Evolutionary conservation across 2,329 filamentous ascomycete species (phyloP).

Genomic region (Scytalidium lignicola): DNA sequence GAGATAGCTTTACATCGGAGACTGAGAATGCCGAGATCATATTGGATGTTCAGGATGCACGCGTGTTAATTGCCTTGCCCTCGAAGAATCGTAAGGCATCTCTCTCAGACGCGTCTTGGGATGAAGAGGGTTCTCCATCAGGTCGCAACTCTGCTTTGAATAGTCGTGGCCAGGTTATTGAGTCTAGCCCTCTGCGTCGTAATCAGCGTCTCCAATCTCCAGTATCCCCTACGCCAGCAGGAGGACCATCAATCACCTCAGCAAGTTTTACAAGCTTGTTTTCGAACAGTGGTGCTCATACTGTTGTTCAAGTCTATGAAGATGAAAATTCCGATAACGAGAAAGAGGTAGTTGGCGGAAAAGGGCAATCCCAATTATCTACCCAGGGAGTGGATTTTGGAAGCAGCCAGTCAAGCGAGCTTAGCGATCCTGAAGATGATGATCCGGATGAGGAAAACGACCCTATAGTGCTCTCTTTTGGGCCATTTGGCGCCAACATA

Average conservation of each 20-base stretch:
- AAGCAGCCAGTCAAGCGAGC: constrained; percentile 42
- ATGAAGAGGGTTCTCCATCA: constrained; percentile 47
- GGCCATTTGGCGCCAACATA: constrained; percentile 81
- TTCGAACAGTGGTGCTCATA: constrained; percentile 39
- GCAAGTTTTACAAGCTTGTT: constrained; percentile 21
- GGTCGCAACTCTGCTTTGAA: constrained; percentile 37
- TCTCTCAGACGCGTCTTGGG: constrained; percentile 64
- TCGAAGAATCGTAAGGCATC: constrained; percentile 44
- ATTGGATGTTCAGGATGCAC: constrained; percentile 88
- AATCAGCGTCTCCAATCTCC: constrained; percentile 63
- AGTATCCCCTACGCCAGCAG: constrained; percentile 60
- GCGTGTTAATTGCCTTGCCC: constrained; percentile 88
- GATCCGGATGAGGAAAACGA: constrained; percentile 93
- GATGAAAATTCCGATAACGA: constrained; percentile 57
- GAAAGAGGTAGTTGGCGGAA: constrained; percentile 21
- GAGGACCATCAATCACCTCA: constrained; percentile 11
- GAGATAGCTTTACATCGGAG: constrained; percentile 84
- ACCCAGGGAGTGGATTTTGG: constrained; percentile 14
- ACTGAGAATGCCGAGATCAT: constrained; percentile 87
- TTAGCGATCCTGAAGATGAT: constrained; percentile 52
- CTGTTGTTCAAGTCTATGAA: constrained; percentile 66
- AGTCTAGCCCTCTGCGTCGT: constrained; percentile 57
- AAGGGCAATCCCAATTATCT: constrained; percentile 17
- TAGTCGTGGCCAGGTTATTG: constrained; percentile 36
- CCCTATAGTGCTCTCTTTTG: constrained; percentile 86